These are phyloP conservation scores for Auriscalpium orientale DNA, from an alignment of 768 basidiomycete genomes.

Conservation along the genomic window DNA sequence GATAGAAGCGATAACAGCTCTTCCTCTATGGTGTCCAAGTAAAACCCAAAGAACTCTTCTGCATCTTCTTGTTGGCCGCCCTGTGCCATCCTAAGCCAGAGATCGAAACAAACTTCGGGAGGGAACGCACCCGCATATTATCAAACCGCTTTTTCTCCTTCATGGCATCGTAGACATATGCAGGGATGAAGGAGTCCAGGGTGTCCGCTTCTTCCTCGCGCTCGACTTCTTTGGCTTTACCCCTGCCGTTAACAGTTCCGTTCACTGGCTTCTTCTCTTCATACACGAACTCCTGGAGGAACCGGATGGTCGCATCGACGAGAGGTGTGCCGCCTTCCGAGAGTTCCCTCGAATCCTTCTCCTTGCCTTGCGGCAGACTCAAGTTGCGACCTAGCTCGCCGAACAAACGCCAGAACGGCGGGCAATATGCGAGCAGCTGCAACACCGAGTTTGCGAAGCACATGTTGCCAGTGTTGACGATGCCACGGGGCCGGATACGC, in stretches of 20 bases:
- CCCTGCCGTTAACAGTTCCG: constrained; percentile 30
- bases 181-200: constrained; percentile 73
- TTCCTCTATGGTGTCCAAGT: constrained; percentile 90
- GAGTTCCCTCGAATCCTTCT: constrained; percentile 23
- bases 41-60: constrained; percentile 98
- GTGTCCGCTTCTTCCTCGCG: constrained; percentile 40
- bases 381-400: constrained; percentile 56
- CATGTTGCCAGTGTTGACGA: constrained; percentile 94
- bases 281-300: constrained; percentile 67
- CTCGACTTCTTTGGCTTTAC: constrained; percentile 31
- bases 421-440: constrained; percentile 83
- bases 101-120: not conserved
- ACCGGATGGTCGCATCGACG: constrained; percentile 61
- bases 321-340: constrained; percentile 36
- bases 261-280: constrained; percentile 22
- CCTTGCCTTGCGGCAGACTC: constrained; percentile 20
- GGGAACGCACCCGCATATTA: constrained; percentile 63
- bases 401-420: constrained; percentile 80
- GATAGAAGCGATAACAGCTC: constrained; percentile 69
- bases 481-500: constrained; percentile 61
- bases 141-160: constrained; percentile 92
- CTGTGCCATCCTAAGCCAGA: constrained; percentile 26
- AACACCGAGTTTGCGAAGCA: constrained; percentile 96
- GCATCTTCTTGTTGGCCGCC: constrained; percentile 96
- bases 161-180: constrained; percentile 86